Base-by-base conservation (phyloP, 2,329 filamentous ascomycete species). In the Alternaria consortialis region DNA sequence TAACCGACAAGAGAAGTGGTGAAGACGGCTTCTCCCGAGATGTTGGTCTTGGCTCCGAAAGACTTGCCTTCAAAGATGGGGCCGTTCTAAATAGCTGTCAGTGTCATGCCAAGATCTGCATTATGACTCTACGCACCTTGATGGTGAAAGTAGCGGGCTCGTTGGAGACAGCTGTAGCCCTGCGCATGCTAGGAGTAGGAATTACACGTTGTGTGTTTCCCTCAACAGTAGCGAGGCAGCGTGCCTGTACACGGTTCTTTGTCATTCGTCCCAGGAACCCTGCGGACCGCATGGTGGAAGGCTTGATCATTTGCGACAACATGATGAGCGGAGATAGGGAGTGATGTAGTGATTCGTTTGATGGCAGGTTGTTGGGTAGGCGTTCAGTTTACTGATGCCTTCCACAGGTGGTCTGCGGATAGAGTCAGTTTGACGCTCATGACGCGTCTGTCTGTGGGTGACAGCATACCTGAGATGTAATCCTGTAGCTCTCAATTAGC, bases 1-100 rank as follows among this genome's bases (percentile, higher is more conserved):
- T 99, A 99, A 74, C 95, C 95, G 61, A 99, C 95, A 57, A 98
- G 89, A 25, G 94, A 97, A 63, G 95, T 98, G 65, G 95, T 98
- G 85, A 99, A 99, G 79, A 98, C 95, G 46, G 95, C 95, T 84
- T 99, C 95, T 72, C 95, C 95, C 66, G 94, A 97, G 78, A 98
- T 92, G 86, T 97, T 99, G 80, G 91, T 88, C 80, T 96, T 95
- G 77, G 95, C 95, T 74, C 95, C 95, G 74, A 98, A 99, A 61
- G 94, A 97, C 79, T 92, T 97, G 78, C 95, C 95, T 74, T 93
- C 92, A 85, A 97, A 98, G 77, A 98, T 90, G 44, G 95, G 95
- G 64, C 95, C 95, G 83, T 97, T 93, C 89, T 93, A 75, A 62
- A 52, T 48, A 53, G 64, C 52, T 63, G 69, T 79, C 53, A 79